phyloP scores from a whole-genome alignment of 371 early-diverging fungal species.

The Mortierella sp. region DNA sequence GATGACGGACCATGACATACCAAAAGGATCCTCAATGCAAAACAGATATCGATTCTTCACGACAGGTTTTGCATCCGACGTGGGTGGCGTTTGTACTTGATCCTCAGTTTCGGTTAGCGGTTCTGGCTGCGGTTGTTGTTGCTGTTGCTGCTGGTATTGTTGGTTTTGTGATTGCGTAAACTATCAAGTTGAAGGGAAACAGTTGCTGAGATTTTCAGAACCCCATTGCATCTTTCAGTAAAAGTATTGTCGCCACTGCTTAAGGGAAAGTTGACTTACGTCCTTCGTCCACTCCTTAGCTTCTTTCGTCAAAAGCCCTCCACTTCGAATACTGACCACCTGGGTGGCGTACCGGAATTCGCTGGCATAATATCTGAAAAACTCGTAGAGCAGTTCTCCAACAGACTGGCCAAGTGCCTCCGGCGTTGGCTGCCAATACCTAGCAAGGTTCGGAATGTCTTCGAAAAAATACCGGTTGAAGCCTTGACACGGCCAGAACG shows the following conservation, averaged over 20 bases:
- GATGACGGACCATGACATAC: conserved; percentile 10
- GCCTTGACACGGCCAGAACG: conserved; percentile 49
- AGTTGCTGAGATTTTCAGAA: not conserved
- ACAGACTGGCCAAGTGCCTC: conserved; percentile 62
- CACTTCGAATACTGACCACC: conserved; percentile 84
- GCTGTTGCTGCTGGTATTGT: conserved; percentile 3
- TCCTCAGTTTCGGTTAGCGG: not conserved
- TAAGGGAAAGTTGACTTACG: no score
- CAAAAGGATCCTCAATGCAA: conserved; percentile 56
- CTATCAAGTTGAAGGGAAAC: conserved; percentile 1
- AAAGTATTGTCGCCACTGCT: not conserved
- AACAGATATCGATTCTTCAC: conserved; percentile 43
- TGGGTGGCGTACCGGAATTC: conserved; percentile 81
- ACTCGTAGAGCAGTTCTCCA: conserved; percentile 81
- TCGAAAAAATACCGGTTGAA: conserved; percentile 78
- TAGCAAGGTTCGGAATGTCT: conserved; percentile 66
- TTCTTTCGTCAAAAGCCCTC: conserved; percentile 74
- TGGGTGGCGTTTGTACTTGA: conserved; percentile 3
- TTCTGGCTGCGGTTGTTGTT: conserved; percentile 2
- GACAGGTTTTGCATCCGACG: conserved; percentile 19
- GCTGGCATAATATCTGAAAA: conserved; percentile 81
- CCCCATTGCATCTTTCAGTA: not conserved
- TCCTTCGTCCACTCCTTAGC: conserved; percentile 81
- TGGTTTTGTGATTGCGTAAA: conserved; percentile 28
- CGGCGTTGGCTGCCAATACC: conserved; percentile 64